Evolutionary conservation across 768 basidiomycete genomes (phyloP).

Genomic region (Amanita rimosa): DNA sequence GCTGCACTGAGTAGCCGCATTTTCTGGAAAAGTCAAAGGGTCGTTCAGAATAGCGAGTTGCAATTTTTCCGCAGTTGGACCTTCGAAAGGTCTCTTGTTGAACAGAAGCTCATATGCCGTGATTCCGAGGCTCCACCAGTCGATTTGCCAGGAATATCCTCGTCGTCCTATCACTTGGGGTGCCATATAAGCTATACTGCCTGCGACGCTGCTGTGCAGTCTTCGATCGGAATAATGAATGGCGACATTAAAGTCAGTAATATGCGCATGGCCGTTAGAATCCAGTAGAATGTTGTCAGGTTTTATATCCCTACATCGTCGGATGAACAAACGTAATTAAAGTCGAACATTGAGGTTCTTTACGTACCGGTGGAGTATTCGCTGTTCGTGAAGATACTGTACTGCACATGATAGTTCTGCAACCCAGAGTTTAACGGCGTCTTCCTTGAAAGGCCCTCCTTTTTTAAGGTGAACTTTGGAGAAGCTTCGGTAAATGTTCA

Average conservation of each 20-base stretch:
- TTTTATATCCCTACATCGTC: constrained; percentile 71
- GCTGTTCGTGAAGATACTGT: constrained; percentile 81
- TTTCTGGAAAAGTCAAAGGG: constrained; percentile 65
- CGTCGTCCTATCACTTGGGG: constrained; percentile 88
- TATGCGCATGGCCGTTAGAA: constrained; percentile 85
- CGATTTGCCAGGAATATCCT: constrained; percentile 88
- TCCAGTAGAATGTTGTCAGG: constrained; percentile 97
- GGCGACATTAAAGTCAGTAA: constrained; percentile 99
- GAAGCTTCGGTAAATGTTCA: constrained; percentile 1
- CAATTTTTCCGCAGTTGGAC: constrained; percentile 82
- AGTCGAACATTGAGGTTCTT: background rate
- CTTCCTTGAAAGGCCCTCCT: constrained; percentile 52
- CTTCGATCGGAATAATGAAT: constrained; percentile 92
- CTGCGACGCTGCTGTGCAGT: constrained; percentile 86
- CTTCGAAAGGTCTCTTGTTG: constrained; percentile 78
- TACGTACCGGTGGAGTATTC: constrained; percentile 88
- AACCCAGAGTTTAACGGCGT: constrained; percentile 75
- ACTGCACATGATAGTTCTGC: constrained; percentile 80
- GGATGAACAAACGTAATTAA: constrained; percentile 5
- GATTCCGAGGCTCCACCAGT: constrained; percentile 95
- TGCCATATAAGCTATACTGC: constrained; percentile 99
- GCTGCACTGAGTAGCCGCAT: constrained; percentile 48
- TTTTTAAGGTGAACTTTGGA: constrained; percentile 77
- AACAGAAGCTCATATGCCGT: constrained; percentile 87
- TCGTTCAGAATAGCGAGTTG: constrained; percentile 80